Base-by-base conservation (phyloP, 768 basidiomycete genomes). In the Roridomyces roridus region DNA sequence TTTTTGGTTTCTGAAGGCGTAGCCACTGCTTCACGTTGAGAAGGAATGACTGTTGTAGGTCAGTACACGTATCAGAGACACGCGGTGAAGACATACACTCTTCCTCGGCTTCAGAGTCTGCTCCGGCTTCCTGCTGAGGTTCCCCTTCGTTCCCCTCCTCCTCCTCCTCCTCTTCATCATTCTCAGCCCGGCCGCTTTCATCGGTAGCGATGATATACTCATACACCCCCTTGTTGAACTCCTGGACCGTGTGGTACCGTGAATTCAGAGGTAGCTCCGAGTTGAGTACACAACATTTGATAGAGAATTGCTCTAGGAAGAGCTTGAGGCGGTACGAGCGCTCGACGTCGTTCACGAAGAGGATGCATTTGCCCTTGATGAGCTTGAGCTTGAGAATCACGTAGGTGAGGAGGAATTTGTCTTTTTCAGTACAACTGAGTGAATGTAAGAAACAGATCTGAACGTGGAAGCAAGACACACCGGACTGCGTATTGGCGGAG, bases 181-280 rank as follows among this genome's bases (percentile, higher is more conserved):
- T 10, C 1, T 77, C 75, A 4, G 76, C 77, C 4, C 79, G 77
- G 1, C 85, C 84, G 54, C 85, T 86, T 73, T 98, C 97, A 68
- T 98, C 96, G 10, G 96, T 96, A 1, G 97, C 97, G 51, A 99
- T 97, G 60, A 98, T 94, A 70, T 98, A 98, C 70, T 99, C 95
- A 65, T 98, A 98, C 8, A 97, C 93, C 2, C 97, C 97, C 65
- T 93, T 92, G 73, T 99, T 99, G 68, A 99, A 99, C 72, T 98
- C 97, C 65, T 99, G 96, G 1, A 99, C 97, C 2, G 90, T 89
- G 67, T 99, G 97, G 67, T 95, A 87, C 89, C 96, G 85, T 18
- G 96, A 97, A 68, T 97, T 98, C 51, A 98, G 75, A 0, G 97
- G 97, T 26, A 99, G 75, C 73, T 98, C 97, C 14, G 94, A 92